These are phyloP conservation scores for Penicillium corylophilum DNA, from an alignment of 2,329 filamentous ascomycete genomes.

Conservation along the genomic window DNA sequence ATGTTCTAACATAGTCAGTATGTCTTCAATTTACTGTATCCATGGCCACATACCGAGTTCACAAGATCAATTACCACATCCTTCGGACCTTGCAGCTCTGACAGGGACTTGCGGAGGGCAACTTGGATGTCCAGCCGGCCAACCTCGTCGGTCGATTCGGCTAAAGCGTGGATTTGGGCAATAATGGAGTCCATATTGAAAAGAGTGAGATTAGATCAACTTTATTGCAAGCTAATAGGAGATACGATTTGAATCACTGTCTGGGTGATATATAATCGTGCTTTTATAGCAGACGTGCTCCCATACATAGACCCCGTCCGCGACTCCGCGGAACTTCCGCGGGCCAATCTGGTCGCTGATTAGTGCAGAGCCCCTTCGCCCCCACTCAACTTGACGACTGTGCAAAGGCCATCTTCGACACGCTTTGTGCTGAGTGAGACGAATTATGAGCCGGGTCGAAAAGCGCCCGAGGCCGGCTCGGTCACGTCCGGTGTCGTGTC, in stretches of 20 bases:
- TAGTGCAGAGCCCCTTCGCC: background rate
- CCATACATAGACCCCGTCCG: background rate
- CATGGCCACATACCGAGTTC: slow-evolving; percentile 16
- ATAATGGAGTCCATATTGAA: slow-evolving; percentile 19
- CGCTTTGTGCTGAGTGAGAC: background rate
- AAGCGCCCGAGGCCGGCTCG: slow-evolving; percentile 8
- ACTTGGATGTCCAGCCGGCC: slow-evolving; percentile 18
- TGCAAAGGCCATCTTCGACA: background rate
- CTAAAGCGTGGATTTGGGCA: slow-evolving; percentile 19
- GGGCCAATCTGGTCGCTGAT: slow-evolving; percentile 10
- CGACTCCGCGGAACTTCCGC: slow-evolving; percentile 18
- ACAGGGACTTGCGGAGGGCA: slow-evolving; percentile 12
- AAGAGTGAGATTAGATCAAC: background rate
- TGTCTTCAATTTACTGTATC: too few relatives aligned
- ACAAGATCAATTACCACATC: slow-evolving; percentile 17
- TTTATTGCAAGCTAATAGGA: background rate
- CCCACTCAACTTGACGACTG: background rate
- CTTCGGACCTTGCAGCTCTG: slow-evolving; percentile 18
- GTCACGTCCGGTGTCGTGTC: slow-evolving; percentile 34
- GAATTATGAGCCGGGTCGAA: slow-evolving; percentile 13
- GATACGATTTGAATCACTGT: background rate
- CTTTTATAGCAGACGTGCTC: background rate
- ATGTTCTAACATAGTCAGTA: slow-evolving; percentile 13
- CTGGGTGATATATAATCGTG: background rate
- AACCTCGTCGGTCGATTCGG: slow-evolving; percentile 17